Percentiles rank a stretch among this genome's conserved stretches.
Conservation (phyloP, 331 rosid genomes). For the Pyrus hybrid region DNA sequence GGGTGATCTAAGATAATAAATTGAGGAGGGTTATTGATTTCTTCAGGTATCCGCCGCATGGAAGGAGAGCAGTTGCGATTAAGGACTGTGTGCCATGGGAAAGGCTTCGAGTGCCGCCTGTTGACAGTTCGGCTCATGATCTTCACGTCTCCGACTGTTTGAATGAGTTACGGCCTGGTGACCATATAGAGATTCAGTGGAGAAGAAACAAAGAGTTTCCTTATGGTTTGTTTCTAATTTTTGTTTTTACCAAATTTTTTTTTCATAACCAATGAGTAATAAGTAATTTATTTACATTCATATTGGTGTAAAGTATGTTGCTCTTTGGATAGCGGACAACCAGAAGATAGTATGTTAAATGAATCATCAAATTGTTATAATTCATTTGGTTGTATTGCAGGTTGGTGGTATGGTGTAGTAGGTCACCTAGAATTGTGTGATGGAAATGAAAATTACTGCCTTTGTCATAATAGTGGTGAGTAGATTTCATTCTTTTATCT, state of each 20-base stretch:
- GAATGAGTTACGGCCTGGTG: slow-evolving; percentile 60
- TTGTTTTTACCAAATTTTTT: not conserved
- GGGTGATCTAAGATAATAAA: no score
- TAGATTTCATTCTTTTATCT: slow-evolving; percentile 14
- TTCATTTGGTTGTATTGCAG: slow-evolving; percentile 36
- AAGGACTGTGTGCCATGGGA: slow-evolving; percentile 72
- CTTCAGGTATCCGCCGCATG: slow-evolving; percentile 83
- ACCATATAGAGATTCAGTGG: slow-evolving; percentile 94
- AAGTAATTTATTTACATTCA: not conserved
- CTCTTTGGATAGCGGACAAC: not conserved
- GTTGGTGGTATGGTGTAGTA: slow-evolving; percentile 89
- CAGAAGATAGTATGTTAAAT: no score
- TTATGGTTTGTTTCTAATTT: slow-evolving; percentile 49
- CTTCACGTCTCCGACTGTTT: slow-evolving; percentile 77
- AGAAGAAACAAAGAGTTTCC: slow-evolving; percentile 93
- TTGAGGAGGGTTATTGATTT: no score
- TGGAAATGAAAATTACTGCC: slow-evolving; percentile 56
- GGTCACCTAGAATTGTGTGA: slow-evolving; percentile 73
- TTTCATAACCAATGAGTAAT: not conserved
- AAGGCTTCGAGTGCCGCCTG: slow-evolving; percentile 80
- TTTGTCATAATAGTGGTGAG: slow-evolving; percentile 58
- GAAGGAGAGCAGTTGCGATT: slow-evolving; percentile 65
- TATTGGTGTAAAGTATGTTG: not conserved
- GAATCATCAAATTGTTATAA: slow-evolving; percentile 2
- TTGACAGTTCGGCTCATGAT: slow-evolving; percentile 64